Conservation (phyloP, 179 eudicot genomes). For the Kewa caespitosa region DNA sequence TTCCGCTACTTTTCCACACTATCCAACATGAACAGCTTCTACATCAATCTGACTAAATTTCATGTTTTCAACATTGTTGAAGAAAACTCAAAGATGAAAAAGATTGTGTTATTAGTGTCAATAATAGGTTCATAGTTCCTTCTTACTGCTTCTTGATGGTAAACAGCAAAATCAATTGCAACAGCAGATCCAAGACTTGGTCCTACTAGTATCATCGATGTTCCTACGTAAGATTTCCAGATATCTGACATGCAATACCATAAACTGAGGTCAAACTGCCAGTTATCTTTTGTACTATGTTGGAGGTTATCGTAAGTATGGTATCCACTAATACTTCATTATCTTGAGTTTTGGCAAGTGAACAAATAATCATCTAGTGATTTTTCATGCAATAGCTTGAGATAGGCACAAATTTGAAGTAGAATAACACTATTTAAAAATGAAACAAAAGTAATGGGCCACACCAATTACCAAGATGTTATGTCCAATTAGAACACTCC, state of each 20-base stretch:
- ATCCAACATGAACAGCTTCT: no score
- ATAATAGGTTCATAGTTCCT: conserved; percentile 21
- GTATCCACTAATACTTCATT: not conserved
- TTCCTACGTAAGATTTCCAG: conserved; percentile 69
- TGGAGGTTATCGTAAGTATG: no score
- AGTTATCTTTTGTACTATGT: not conserved
- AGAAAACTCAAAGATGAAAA: not conserved
- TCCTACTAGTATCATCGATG: conserved; percentile 83
- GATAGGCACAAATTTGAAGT: not conserved
- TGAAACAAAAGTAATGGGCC: not conserved
- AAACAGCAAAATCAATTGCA: conserved; percentile 75
- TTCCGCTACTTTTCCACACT: no score
- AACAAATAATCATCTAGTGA: not conserved
- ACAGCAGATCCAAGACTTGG: conserved; percentile 95
- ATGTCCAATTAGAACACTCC: not conserved
- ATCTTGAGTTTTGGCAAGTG: not conserved
- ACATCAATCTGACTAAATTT: no score
- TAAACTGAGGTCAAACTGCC: conserved; percentile 4
- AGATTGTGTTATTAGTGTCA: not conserved
- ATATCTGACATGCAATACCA: conserved; percentile 38
- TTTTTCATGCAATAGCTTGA: not conserved
- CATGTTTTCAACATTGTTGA: not conserved
- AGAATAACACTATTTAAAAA: not conserved
- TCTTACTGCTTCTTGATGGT: conserved; percentile 87
- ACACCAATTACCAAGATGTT: no score